Evolutionary conservation across 164 flowering plant genomes (phyloP), one percentile per base, ranked within the genome.

Genomic region (Vitis labrusca): DNA sequence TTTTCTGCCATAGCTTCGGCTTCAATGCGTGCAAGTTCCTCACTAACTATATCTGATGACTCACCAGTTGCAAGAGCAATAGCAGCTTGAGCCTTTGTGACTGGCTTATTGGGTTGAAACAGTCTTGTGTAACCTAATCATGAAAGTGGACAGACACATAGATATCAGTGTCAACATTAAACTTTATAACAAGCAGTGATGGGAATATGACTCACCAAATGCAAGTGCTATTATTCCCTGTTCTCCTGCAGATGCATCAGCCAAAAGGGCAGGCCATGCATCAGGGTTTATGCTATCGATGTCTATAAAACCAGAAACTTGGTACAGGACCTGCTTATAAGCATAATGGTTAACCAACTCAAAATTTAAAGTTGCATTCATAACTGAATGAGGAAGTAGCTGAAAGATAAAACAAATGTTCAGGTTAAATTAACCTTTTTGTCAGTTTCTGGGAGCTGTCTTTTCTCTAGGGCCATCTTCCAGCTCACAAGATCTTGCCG

Each of bases 401-500:
- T 15, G 8, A 62, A 63, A 2, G 5, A 37, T 50, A 56, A 47
- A 64, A 63, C 54, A 13, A 75, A 53, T 30, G 8, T n/a, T 51
- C 9, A 68, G 32, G 50, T 15, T 30, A 15, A 44, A 64, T 47
- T 0, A 61, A 95, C 99, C 99, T 91, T 78, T 83, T 76, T 81
- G 80, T 96, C 89, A 68, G 87, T 94, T 70, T 84, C 88, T 56
- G 98, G 99, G 30, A 96, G 89, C 74, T 86, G 87, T 64, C 82
- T 84, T 78, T 85, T 91, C 67, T 91, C 97, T 11, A 90, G 74
- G 65, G 97, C 94, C 89, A 93, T 90, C 80, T 93, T 96, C 99
- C 98, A 96, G 74, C 95, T 88, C 48, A 96, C 89, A 79, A 96
- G 98, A 85, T 93, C 97, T 80, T 96, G 98, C 51, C 98, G 99